These are phyloP conservation scores for Cladosporium sp. DNA, from an alignment of 2,329 filamentous ascomycete genomes.

Conservation along the genomic window DNA sequence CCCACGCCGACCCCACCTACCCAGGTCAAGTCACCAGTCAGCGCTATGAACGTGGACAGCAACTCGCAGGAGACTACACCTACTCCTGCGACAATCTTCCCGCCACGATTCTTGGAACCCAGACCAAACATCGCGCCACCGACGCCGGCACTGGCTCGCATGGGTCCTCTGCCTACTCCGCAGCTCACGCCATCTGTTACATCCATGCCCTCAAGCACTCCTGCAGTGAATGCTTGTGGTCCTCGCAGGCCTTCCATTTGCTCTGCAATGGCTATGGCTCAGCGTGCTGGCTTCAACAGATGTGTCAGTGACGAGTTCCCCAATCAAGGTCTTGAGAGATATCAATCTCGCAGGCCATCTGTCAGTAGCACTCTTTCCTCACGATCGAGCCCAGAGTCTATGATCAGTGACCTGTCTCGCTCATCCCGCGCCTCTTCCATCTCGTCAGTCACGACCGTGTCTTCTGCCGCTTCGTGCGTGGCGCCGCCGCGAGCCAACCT, in stretches of 20 bases:
- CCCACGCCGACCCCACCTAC: neutral
- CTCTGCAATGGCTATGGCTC: constrained; percentile 54
- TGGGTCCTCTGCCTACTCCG: constrained; percentile 57
- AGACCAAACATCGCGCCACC: constrained; percentile 45
- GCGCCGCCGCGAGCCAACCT: constrained; percentile 45
- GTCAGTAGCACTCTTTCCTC: constrained; percentile 51
- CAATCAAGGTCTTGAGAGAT: constrained; percentile 22
- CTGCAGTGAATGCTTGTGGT: constrained; percentile 55
- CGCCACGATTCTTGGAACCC: constrained; percentile 48
- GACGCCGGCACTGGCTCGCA: constrained; percentile 51
- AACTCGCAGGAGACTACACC: constrained; percentile 37
- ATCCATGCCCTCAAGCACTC: constrained; percentile 49
- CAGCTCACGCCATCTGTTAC: constrained; percentile 52
- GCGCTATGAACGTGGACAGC: constrained; percentile 2
- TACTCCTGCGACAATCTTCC: constrained; percentile 34
- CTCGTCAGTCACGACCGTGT: constrained; percentile 47
- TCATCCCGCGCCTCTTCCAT: constrained; percentile 53
- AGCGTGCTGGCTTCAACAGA: constrained; percentile 51
- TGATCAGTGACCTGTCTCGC: constrained; percentile 55
- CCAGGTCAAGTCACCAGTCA: neutral
- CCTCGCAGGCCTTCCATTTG: constrained; percentile 54
- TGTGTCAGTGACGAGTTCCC: constrained; percentile 49
- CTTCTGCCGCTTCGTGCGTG: constrained; percentile 40
- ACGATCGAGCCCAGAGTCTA: constrained; percentile 56
- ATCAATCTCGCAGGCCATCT: constrained; percentile 38